Conservation (phyloP, 1,284 basidiomycete species). For the Trichosporon faecale region DNA sequence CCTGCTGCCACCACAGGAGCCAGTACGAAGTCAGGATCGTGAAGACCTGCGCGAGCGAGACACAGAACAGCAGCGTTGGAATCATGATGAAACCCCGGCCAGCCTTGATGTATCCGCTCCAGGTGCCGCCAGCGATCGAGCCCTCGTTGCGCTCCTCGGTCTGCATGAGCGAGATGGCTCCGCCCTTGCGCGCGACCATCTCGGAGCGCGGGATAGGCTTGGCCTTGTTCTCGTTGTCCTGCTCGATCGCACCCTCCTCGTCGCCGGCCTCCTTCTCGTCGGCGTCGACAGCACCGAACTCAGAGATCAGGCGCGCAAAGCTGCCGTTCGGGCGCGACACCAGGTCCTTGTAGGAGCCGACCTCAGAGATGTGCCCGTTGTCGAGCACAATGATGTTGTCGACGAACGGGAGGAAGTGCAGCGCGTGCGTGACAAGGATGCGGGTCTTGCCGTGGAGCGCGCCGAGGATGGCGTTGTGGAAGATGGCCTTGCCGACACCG, state of each 20-base stretch:
- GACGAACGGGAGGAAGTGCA: conserved; percentile 53
- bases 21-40: conserved; percentile 54
- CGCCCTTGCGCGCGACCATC: conserved; percentile 42
- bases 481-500: conserved; percentile 78
- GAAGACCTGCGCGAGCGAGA: conserved; percentile 46
- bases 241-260: conserved; percentile 48
- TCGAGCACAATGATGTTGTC: conserved; percentile 56
- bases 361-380: conserved; percentile 71
- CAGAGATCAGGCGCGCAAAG: conserved; percentile 68
- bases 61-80: conserved; percentile 54
- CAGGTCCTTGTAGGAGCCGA: conserved; percentile 69
- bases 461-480: conserved; percentile 75
- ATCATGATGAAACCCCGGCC: conserved; percentile 55
- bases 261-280: conserved; percentile 50
- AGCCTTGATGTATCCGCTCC: conserved; percentile 55
- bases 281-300: conserved; percentile 61
- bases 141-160: conserved; percentile 52
- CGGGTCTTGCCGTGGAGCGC: conserved; percentile 67
- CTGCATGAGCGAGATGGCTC: conserved; percentile 53
- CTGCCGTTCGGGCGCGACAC: conserved; percentile 59
- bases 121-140: conserved; percentile 42
- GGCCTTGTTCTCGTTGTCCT: conserved; percentile 22
- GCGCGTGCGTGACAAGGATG: conserved; percentile 60
- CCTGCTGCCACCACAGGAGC: conserved; percentile 72
- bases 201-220: conserved; percentile 35